Evolutionary conservation across 768 basidiomycete genomes (phyloP).

Genomic region (Strobilomyces echinocephalus): DNA sequence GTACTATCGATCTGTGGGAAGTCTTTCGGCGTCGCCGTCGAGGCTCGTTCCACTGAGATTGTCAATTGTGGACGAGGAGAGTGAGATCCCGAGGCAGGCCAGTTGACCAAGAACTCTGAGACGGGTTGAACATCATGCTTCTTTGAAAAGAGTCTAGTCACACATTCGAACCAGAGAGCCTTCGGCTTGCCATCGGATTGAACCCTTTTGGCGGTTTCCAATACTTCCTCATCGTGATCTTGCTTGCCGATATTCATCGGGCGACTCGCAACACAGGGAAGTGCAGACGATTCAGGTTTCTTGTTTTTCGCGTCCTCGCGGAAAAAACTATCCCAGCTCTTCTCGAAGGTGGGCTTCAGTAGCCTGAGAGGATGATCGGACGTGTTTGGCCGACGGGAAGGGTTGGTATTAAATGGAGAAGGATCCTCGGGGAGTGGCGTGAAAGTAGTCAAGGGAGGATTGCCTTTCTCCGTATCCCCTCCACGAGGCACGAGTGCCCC

Average conservation of each 20-base stretch:
- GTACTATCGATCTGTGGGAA: constrained; percentile 29
- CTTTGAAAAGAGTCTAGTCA: constrained; percentile 30
- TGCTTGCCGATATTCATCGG: constrained; percentile 42
- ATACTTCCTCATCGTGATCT: constrained; percentile 24
- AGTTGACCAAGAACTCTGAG: constrained; percentile 19
- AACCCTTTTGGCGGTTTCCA: constrained; percentile 5
- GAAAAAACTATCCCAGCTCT: constrained; percentile 46
- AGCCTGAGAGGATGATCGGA: constrained; percentile 25
- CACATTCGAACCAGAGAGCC: constrained; percentile 35
- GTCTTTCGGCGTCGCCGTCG: constrained; percentile 21
- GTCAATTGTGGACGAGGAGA: constrained; percentile 34
- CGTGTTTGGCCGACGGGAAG: constrained; percentile 36
- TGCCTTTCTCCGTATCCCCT: constrained; percentile 24
- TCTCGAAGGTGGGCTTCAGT: constrained; percentile 32
- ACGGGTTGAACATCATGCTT: constrained; percentile 10
- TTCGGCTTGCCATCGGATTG: constrained; percentile 27
- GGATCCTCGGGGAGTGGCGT: constrained; percentile 45
- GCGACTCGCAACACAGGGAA: constrained; percentile 23
- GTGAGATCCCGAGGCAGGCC: constrained; percentile 9
- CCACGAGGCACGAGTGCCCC: constrained; percentile 15
- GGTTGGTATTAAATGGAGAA: constrained; percentile 28
- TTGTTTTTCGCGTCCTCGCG: constrained; percentile 21
- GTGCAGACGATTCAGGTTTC: constrained; percentile 23
- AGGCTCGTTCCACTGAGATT: constrained; percentile 41
- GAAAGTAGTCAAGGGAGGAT: constrained; percentile 40